Conservation (phyloP, 148 eudicot species). For the Chenopodium formosanum region DNA sequence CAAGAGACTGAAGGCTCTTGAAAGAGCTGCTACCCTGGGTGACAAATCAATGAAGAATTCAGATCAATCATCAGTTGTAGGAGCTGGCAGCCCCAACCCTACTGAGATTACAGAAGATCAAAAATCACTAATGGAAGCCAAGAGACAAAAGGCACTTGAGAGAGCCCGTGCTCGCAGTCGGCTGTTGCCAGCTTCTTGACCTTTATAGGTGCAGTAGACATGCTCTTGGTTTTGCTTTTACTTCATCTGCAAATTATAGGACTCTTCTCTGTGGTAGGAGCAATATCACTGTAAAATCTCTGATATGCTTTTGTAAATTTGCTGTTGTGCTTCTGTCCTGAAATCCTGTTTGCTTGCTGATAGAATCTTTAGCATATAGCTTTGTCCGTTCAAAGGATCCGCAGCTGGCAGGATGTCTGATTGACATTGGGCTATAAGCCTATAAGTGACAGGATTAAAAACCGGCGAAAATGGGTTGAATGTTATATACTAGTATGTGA, state of each 20-base stretch:
- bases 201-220: background rate
- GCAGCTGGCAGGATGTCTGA: background rate
- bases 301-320: background rate
- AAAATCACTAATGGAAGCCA: conserved; percentile 66
- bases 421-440: background rate
- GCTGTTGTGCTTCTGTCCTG: background rate
- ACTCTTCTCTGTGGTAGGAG: background rate
- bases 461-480: background rate
- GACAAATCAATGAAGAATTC: background rate
- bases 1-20: conserved; percentile 57
- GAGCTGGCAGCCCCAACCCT: conserved; percentile 13
- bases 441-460: too few species aligned
- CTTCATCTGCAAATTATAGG: background rate
- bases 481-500: background rate
- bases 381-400: background rate
- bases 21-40: conserved; percentile 54
- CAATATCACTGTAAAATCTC: background rate
- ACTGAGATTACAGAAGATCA: conserved; percentile 51
- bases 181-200: conserved; percentile 34
- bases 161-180: conserved; percentile 56
- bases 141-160: conserved; percentile 57
- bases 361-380: background rate
- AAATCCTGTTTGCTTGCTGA: background rate
- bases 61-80: conserved; percentile 8
- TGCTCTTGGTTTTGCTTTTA: too few species aligned